These are phyloP conservation scores for Cryptococcus wingfieldii DNA, from an alignment of 1,284 basidiomycete genomes.

Conservation along the genomic window DNA sequence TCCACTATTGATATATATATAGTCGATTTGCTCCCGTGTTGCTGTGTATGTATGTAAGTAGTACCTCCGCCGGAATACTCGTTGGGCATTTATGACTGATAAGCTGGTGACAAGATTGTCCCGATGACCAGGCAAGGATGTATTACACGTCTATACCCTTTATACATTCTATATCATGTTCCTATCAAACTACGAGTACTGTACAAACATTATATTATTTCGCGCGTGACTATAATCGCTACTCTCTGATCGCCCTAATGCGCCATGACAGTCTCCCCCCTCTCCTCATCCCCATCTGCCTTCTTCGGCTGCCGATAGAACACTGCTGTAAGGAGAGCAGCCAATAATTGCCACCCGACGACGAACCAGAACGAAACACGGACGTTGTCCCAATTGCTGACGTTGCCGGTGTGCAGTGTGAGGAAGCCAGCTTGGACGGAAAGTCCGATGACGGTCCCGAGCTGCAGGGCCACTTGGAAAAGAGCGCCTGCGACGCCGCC, in stretches of 20 bases:
- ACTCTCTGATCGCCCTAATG: not conserved
- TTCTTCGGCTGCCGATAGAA: conserved; percentile 25
- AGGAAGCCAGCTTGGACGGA: conserved; percentile 44
- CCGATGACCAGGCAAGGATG: not conserved
- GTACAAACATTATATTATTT: no score
- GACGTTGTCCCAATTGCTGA: conserved; percentile 36
- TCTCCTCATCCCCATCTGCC: not conserved
- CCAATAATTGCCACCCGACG: conserved; percentile 39
- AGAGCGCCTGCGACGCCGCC: conserved; percentile 44
- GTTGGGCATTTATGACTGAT: not conserved
- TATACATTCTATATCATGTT: not conserved
- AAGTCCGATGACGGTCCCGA: conserved; percentile 39
- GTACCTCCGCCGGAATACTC: no score
- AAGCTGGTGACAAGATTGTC: not conserved
- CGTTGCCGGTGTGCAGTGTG: conserved; percentile 33
- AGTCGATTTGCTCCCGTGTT: no score
- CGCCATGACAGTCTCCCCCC: not conserved
- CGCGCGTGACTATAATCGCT: not conserved
- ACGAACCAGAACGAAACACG: conserved; percentile 41
- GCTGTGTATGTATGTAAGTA: no score
- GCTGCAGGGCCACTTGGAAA: conserved; percentile 41
- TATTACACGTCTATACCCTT: not conserved
- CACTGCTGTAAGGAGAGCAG: conserved; percentile 28
- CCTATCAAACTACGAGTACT: not conserved
- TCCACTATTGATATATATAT: no score